These are phyloP conservation scores for Penicillium polonicum DNA, from an alignment of 2,329 filamentous ascomycete species.

Conservation along the genomic window DNA sequence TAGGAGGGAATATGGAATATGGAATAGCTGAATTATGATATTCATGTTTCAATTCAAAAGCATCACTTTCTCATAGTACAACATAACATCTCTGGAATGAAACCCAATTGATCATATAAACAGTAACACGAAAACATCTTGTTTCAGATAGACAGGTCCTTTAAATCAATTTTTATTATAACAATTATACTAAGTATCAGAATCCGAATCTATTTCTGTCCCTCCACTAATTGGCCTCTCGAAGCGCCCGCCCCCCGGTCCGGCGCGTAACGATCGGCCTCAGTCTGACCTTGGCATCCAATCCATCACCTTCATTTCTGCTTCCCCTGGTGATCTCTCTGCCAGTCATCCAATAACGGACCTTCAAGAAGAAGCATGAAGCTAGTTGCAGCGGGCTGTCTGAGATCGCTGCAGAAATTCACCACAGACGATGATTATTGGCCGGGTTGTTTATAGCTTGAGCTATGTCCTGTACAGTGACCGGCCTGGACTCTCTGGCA, in stretches of 20 bases:
- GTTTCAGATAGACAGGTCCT: neutral
- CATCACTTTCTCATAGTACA: neutral
- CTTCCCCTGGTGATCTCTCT: conserved; percentile 13
- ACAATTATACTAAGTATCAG: too few species aligned
- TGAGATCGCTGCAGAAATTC: conserved; percentile 18
- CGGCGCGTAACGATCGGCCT: conserved; percentile 20
- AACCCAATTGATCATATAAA: neutral
- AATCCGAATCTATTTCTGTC: conserved; percentile 19
- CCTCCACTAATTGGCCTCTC: conserved; percentile 8
- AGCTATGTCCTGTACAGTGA: neutral
- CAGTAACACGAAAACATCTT: neutral
- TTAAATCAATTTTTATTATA: too few species aligned
- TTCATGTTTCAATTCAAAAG: neutral
- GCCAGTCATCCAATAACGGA: conserved; percentile 8
- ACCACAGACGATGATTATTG: conserved; percentile 13
- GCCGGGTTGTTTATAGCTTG: conserved; percentile 7
- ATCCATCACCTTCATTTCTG: conserved; percentile 2
- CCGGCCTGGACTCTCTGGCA: conserved; percentile 2
- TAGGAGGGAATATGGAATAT: conserved; percentile 13
- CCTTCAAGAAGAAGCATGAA: neutral
- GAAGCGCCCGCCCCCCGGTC: conserved; percentile 20
- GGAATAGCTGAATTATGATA: neutral
- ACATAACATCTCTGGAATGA: too few species aligned
- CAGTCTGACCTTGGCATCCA: conserved; percentile 10
- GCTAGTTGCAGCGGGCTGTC: conserved; percentile 15